Base-by-base conservation (phyloP, 192 early-diverging fungal genomes). In the Linderina pennispora region DNA sequence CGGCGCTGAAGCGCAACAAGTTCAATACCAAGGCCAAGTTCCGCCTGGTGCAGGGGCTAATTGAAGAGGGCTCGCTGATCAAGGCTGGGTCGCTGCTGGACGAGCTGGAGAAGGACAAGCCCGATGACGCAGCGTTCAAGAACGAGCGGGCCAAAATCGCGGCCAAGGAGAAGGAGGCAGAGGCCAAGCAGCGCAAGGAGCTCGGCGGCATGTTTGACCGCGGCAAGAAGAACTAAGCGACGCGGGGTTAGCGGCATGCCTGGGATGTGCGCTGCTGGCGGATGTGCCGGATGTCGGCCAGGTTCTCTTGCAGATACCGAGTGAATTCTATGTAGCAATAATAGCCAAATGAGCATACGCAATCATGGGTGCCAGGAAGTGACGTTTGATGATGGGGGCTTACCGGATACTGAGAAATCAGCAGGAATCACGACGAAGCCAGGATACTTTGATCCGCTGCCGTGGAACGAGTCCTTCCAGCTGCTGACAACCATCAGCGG, bases 1-100 rank as follows among this genome's bases (percentile, higher is more conserved):
- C 45, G 1, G 68, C 68, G 37, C 48, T 65, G 26, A 54, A 65
- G 45, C 19, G 22, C 31, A 65, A 72, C 41, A 56, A 61, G 18
- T 64, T 61, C 47, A 72, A 72, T 50, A 45, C 40, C 22, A 72
- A 72, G 62, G 68, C 68, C 31, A 64, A 65, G 49, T 72, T 72
- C 49, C 40, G 53, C 16, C 62, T 64, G 18, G 68, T 40, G n/a
- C 68, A 72, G 52, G 56, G 61, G 24, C 40, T 60, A 10, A 34
- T 65, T 18, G 61, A 57, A 52, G 53, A 57, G 22, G 68, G 68
- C 31, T 38, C 53, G 9, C 23, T 57, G 14, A 22, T 43, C 8
- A 65, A 55, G 53, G 68, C 68, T n/a, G 36, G 21, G 38, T 50
- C 52, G 48, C 17, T 65, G 13, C 57, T 72, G 4, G 61, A 61